These are phyloP conservation scores for Lyophyllum semitale DNA, from an alignment of 768 basidiomycete genomes.

Conservation along the genomic window DNA sequence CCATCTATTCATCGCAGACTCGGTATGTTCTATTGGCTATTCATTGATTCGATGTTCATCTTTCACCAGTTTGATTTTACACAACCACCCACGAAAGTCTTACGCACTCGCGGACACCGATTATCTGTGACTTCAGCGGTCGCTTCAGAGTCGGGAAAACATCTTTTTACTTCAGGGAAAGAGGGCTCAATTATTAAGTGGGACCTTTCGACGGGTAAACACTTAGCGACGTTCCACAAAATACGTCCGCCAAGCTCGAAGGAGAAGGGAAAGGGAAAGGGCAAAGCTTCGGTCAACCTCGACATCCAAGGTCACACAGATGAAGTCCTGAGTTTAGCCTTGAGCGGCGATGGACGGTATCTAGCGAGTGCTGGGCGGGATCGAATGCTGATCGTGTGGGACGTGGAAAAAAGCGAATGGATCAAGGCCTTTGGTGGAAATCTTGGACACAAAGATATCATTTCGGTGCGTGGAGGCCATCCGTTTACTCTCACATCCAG, in stretches of 20 bases:
- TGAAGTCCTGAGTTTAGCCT: constrained; percentile 79
- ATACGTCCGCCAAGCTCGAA: constrained; percentile 41
- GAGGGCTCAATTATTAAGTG: constrained; percentile 89
- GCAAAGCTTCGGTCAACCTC: constrained; percentile 36
- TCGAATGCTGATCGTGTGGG: constrained; percentile 83
- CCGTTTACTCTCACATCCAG: not conserved
- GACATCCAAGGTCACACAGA: constrained; percentile 79
- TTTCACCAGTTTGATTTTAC: constrained; percentile 57
- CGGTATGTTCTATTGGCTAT: constrained; percentile 41
- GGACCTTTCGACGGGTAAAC: constrained; percentile 69
- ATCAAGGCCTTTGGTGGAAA: constrained; percentile 80
- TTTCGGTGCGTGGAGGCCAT: constrained; percentile 29
- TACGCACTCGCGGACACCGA: constrained; percentile 74
- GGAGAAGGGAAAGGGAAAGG: constrained; percentile 58
- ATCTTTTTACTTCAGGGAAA: constrained; percentile 89
- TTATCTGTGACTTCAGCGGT: constrained; percentile 82
- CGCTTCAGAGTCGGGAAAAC: constrained; percentile 68
- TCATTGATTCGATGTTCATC: not conserved
- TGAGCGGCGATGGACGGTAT: constrained; percentile 83
- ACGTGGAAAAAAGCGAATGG: constrained; percentile 75
- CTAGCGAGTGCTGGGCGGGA: constrained; percentile 90
- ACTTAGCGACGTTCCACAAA: constrained; percentile 62
- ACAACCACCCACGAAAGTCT: constrained; percentile 41
- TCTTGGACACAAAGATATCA: constrained; percentile 55
- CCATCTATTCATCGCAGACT: constrained; percentile 77